Conservation (phyloP, 108 stramenopile species). For the Stephanodiscus minutulus region DNA sequence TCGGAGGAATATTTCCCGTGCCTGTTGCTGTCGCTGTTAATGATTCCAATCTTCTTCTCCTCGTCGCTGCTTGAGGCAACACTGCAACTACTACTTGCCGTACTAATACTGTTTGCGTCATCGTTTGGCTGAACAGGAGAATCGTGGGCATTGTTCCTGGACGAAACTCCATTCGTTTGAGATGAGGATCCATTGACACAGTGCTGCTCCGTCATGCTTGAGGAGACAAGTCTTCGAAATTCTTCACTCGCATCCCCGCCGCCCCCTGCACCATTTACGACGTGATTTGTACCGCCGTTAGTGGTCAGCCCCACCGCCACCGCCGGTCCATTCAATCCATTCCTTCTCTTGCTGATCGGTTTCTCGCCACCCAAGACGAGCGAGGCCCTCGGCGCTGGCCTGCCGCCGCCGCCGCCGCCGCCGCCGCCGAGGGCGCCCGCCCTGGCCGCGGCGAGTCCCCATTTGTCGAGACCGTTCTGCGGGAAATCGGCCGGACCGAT, state of each 20-base stretch:
- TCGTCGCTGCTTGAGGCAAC: not conserved
- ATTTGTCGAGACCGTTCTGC: constrained; percentile 40
- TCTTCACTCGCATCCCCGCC: constrained; percentile 11
- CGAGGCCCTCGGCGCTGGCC: constrained; percentile 38
- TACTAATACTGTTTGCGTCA: not conserved
- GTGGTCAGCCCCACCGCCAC: not conserved
- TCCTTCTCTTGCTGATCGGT: constrained; percentile 9
- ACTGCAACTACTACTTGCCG: not conserved
- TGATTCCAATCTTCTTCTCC: constrained; percentile 7
- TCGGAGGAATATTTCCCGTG: constrained; percentile 60
- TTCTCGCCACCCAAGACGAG: constrained; percentile 31
- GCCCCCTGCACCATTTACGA: not conserved
- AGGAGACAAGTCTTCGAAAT: not conserved
- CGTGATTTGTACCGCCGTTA: not conserved
- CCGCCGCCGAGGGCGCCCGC: constrained; percentile 14
- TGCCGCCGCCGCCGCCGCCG: constrained; percentile 11
- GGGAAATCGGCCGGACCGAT: constrained; percentile 45
- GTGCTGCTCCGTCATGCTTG: constrained; percentile 12
- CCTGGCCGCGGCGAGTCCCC: constrained; percentile 29
- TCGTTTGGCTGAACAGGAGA: not conserved
- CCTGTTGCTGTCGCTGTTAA: not conserved
- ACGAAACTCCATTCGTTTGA: not conserved
- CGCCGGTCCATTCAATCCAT: constrained; percentile 23
- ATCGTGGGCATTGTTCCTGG: not conserved
- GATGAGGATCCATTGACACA: not conserved